These are phyloP conservation scores for Avena sativa DNA, from an alignment of 176 grass and related monocot genomes.

Conservation along the genomic window DNA sequence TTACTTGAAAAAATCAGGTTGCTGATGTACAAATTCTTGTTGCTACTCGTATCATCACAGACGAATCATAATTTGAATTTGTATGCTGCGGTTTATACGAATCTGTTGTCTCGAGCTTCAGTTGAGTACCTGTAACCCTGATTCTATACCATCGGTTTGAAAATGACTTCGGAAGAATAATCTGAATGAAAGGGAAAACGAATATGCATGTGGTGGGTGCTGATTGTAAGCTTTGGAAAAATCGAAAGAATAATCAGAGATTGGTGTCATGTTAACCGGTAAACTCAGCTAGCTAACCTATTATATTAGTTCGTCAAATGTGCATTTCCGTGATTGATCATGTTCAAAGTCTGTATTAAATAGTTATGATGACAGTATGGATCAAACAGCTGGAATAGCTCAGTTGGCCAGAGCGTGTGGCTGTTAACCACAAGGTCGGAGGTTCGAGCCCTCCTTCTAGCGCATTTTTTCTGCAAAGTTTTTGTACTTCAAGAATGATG, in stretches of 20 bases:
- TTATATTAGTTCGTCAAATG: no score
- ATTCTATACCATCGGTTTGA: neutral
- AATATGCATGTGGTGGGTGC: neutral
- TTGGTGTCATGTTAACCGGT: no score
- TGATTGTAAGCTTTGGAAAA: no score
- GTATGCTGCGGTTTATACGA: neutral
- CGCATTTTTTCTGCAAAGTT: neutral
- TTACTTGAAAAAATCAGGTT: neutral
- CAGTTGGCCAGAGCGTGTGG: conserved; percentile 85
- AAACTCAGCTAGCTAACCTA: no score
- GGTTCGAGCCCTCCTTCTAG: conserved; percentile 85
- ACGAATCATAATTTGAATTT: neutral
- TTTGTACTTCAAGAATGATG: no score
- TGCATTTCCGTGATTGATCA: no score
- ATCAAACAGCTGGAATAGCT: conserved; percentile 64
- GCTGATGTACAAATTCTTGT: conserved; percentile 39
- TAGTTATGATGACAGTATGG: rapidly evolving
- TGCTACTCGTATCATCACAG: neutral
- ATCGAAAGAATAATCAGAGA: no score
- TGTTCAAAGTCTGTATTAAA: no score
- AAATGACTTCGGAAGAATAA: no score
- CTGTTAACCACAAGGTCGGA: conserved; percentile 88
- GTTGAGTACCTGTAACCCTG: neutral
- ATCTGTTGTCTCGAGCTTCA: neutral
- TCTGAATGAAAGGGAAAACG: neutral